Conservation (phyloP, 78 protist species). For the Tieghemostelium lacteum region DNA sequence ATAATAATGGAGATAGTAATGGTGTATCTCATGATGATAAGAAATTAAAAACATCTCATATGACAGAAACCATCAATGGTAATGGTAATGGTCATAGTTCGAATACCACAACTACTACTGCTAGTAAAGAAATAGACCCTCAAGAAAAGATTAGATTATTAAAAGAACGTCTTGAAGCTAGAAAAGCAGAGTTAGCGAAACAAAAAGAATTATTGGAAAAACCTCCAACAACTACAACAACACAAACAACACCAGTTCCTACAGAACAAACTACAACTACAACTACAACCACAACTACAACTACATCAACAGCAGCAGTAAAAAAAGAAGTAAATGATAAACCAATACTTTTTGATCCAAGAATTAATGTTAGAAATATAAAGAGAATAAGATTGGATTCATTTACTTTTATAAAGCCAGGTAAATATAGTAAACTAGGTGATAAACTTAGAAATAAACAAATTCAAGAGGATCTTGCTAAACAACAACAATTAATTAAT, state of each 20-base stretch:
- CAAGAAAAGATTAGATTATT: not conserved
- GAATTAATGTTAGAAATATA: slow-evolving; percentile 12
- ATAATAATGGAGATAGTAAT: not conserved
- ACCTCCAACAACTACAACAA: not conserved
- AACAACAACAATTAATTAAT: not conserved
- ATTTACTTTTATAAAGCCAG: slow-evolving; percentile 53
- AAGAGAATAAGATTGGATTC: slow-evolving; percentile 53
- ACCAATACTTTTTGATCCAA: slow-evolving; percentile 60
- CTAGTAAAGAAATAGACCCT: not conserved
- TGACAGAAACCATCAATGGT: not conserved
- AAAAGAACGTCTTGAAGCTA: not conserved
- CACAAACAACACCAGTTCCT: not conserved
- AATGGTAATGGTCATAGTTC: too few relatives aligned
- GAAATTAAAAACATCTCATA: not conserved
- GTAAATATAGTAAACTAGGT: slow-evolving; percentile 54
- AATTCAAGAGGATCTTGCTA: slow-evolving; percentile 35
- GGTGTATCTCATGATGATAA: not conserved
- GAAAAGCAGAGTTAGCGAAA: not conserved
- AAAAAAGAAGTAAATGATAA: not conserved
- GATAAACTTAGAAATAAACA: slow-evolving; percentile 32
- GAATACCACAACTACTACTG: too few relatives aligned
- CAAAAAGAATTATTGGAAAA: not conserved
- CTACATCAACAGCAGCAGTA: slow-evolving; percentile 1
- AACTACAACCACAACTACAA: not conserved
- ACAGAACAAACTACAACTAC: not conserved